Evolutionary conservation across 2,329 filamentous ascomycete species (phyloP).

Genomic region (Aspergillus spinulosporus): DNA sequence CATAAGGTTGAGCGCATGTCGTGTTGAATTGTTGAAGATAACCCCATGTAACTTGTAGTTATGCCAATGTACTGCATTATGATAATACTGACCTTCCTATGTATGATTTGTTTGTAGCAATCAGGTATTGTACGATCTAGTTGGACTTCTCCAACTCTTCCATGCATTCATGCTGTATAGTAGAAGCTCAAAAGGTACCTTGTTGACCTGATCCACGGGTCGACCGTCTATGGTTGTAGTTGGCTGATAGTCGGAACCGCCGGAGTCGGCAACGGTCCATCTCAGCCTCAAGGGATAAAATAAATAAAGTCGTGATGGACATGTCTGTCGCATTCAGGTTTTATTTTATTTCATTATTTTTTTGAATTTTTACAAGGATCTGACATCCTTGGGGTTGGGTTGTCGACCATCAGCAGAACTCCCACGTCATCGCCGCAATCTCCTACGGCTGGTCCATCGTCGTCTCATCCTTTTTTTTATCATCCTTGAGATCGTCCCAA

Average conservation of each 20-base stretch:
- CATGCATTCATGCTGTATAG: not conserved
- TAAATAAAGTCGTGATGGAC: not conserved
- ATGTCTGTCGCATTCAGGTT: not conserved
- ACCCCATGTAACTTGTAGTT: not conserved
- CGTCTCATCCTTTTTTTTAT: not conserved
- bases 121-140: not conserved
- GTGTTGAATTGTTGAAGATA: constrained; percentile 1
- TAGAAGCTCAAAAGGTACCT: not conserved
- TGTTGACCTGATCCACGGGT: not conserved
- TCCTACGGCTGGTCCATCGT: constrained; percentile 1
- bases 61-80: constrained; percentile 1
- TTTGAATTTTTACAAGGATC: not conserved
- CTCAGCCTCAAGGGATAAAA: not conserved
- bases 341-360: too few relatives aligned
- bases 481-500: not conserved
- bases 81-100: not conserved
- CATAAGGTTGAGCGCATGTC: constrained; percentile 37
- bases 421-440: constrained; percentile 11
- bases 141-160: not conserved
- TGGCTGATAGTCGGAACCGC: constrained; percentile 7
- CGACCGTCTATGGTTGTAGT: not conserved
- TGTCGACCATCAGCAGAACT: not conserved
- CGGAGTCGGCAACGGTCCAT: not conserved
- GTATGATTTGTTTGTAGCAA: not conserved
- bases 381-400: not conserved